Evolutionary conservation across 768 basidiomycete genomes (phyloP).

Genomic region (Lyophyllum decastes): DNA sequence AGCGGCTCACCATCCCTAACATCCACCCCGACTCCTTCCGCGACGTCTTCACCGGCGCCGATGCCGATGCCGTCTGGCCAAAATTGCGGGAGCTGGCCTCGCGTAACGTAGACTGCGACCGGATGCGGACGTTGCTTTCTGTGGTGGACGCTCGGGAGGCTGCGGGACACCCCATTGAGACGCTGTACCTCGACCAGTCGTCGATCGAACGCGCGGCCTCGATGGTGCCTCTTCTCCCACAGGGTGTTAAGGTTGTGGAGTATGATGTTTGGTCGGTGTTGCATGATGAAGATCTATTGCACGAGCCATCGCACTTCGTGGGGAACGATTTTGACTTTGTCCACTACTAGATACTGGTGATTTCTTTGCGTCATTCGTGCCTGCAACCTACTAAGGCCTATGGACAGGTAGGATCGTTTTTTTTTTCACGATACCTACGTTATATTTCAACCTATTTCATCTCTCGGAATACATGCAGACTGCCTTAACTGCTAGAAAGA

Average conservation of each 20-base stretch:
- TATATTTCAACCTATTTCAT: no score
- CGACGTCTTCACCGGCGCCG: slow-evolving; percentile 7
- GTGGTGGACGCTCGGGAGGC: slow-evolving; percentile 8
- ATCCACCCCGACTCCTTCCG: slow-evolving; percentile 11
- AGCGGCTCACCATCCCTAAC: slow-evolving; percentile 17
- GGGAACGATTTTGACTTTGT: slow-evolving; percentile 17
- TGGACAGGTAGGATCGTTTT: not conserved
- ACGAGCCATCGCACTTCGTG: slow-evolving; percentile 14
- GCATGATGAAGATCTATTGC: slow-evolving; percentile 9
- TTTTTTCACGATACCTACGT: not conserved
- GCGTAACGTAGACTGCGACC: slow-evolving; percentile 12
- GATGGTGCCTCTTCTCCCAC: slow-evolving; percentile 4
- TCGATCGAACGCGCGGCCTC: slow-evolving; percentile 10
- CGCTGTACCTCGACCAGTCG: slow-evolving; percentile 12
- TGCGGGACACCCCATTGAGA: slow-evolving; percentile 9
- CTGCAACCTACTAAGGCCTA: not conserved
- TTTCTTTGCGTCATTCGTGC: not conserved
- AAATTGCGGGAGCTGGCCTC: slow-evolving; percentile 11
- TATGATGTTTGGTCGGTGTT: slow-evolving; percentile 15
- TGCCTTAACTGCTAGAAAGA: no score
- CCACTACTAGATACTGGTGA: not conserved
- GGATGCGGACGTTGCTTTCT: slow-evolving; percentile 9
- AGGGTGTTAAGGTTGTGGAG: slow-evolving; percentile 8
- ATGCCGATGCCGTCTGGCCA: slow-evolving; percentile 10
- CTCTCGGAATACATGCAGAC: no score